phyloP scores from a whole-genome alignment of 1,139 yeast genomes.

The Pichia sp. region DNA sequence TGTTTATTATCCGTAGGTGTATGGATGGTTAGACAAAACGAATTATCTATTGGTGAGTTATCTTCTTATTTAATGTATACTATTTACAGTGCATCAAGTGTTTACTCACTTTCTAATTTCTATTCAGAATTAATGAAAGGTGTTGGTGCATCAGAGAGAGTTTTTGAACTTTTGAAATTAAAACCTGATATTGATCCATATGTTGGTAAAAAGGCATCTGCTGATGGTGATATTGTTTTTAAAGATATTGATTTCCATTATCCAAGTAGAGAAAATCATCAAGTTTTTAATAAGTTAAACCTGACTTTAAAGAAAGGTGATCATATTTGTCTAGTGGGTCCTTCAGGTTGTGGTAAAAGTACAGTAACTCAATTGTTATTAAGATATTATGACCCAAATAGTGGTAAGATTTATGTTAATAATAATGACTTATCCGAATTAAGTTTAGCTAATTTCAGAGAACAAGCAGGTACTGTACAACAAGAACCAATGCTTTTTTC shows the following conservation, averaged over 20 bases:
- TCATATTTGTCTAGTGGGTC: constrained; percentile 91
- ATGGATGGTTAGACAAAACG: constrained; percentile 44
- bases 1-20: constrained; percentile 50
- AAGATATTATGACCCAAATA: constrained; percentile 72
- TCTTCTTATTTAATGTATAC: constrained; percentile 60
- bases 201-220: constrained; percentile 33
- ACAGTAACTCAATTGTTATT: constrained; percentile 76
- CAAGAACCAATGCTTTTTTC: constrained; percentile 91
- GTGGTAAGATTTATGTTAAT: constrained; percentile 64
- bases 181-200: constrained; percentile 43
- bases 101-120: constrained; percentile 52
- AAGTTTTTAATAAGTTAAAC: constrained; percentile 58
- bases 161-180: constrained; percentile 48
- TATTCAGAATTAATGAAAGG: constrained; percentile 60
- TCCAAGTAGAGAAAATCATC: constrained; percentile 77
- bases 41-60: constrained; percentile 48
- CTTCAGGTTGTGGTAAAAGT: constrained; percentile 95
- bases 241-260: constrained; percentile 65
- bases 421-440: constrained; percentile 60
- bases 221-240: constrained; percentile 57
- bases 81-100: constrained; percentile 52
- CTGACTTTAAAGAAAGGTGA: constrained; percentile 74
- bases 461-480: constrained; percentile 74
- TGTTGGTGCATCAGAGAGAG: constrained; percentile 53
- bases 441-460: constrained; percentile 69